Percentiles rank a stretch among this genome's conserved stretches.
phyloP scores from a whole-genome alignment of 495 filamentous ascomycete genomes.

The Clohesyomyces aquaticus region DNA sequence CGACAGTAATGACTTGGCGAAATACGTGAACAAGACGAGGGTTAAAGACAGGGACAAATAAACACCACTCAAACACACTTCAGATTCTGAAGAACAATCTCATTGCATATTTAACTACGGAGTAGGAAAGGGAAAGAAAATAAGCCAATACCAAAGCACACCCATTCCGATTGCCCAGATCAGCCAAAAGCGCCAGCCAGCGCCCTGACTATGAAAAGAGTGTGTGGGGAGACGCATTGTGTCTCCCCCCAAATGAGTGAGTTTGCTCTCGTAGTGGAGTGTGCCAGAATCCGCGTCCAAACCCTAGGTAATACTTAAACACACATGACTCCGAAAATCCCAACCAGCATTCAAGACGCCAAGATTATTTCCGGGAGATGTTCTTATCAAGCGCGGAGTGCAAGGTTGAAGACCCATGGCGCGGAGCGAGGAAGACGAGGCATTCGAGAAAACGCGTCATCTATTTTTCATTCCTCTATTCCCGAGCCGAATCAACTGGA shows the following conservation, averaged over 20 bases:
- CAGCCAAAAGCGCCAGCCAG: constrained; percentile 5
- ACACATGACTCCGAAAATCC: background rate
- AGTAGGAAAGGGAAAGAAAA: constrained; percentile 3
- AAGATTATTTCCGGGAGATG: background rate
- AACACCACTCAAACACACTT: background rate
- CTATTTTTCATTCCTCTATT: no score
- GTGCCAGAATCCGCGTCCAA: constrained; percentile 4
- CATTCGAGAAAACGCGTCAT: background rate
- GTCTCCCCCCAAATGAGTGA: constrained; percentile 16
- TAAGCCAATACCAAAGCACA: constrained; percentile 4
- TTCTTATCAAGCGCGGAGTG: background rate
- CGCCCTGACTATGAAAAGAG: constrained; percentile 13
- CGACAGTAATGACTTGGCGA: no score
- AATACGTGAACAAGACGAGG: no score
- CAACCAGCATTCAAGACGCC: background rate
- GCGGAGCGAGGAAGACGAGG: background rate
- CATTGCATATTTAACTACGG: constrained; percentile 18
- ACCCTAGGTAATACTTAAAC: background rate
- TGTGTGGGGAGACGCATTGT: constrained; percentile 9
- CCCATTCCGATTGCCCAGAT: constrained; percentile 8
- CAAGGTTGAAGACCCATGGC: background rate
- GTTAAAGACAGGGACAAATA: no score
- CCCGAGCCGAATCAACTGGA: background rate
- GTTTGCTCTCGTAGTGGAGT: constrained; percentile 13
- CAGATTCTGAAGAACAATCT: constrained; percentile 23